Conservation (phyloP, 768 basidiomycete genomes). For the Auricularia heimuer region DNA sequence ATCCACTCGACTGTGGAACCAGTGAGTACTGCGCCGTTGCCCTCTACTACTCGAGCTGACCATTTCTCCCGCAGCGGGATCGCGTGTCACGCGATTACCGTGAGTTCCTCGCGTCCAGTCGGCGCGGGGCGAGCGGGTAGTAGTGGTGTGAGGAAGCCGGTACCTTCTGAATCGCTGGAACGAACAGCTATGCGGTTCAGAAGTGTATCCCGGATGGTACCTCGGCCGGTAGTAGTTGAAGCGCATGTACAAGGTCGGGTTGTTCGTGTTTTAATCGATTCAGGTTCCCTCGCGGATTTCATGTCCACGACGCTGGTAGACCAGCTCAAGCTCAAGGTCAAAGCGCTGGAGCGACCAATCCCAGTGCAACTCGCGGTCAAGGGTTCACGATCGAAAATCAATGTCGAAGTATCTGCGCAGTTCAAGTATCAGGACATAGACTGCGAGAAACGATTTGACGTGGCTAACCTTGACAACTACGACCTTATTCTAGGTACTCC, state of each 20-base stretch:
- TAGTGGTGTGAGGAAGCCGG: not conserved
- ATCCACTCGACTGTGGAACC: not conserved
- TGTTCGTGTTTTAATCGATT: not conserved
- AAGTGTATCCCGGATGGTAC: not conserved
- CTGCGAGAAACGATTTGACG: conserved; percentile 14
- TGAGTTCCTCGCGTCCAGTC: not conserved
- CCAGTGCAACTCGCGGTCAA: conserved; percentile 8
- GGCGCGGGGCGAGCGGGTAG: not conserved
- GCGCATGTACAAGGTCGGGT: not conserved
- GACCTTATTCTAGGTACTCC: conserved; percentile 28
- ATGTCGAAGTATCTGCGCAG: not conserved
- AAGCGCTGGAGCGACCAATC: conserved; percentile 4
- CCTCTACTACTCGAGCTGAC: not conserved
- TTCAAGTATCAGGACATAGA: conserved; percentile 7
- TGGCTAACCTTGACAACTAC: conserved; percentile 28
- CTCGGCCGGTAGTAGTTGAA: not conserved
- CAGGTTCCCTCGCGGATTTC: not conserved
- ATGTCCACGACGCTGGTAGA: not conserved
- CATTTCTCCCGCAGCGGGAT: not conserved
- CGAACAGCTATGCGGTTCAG: not conserved
- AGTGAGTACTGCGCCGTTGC: not conserved
- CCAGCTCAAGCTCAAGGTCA: not conserved
- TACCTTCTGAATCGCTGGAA: not conserved
- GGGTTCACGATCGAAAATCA: conserved; percentile 6
- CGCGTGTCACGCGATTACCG: not conserved